Conservation (phyloP, 305 asterid genomes). For the Rubia peregrina region DNA sequence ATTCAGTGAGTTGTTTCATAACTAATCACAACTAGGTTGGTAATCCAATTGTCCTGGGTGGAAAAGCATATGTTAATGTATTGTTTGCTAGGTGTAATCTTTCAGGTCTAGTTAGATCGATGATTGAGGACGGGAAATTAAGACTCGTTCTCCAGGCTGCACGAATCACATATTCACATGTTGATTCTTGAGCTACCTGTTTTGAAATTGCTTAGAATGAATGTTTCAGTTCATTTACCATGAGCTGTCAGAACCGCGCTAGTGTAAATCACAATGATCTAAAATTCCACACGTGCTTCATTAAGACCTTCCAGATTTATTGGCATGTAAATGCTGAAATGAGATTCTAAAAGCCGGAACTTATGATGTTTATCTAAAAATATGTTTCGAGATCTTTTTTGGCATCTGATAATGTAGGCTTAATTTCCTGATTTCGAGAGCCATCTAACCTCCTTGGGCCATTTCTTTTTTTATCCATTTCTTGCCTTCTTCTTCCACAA, state of each 20-base stretch:
- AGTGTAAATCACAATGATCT: too few species aligned
- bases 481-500: background rate
- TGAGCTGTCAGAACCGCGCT: too few species aligned
- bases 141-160: too few species aligned
- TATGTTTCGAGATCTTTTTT: background rate
- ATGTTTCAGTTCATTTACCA: too few species aligned
- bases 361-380: background rate
- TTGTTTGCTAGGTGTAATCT: constrained; percentile 5
- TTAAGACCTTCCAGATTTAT: too few species aligned
- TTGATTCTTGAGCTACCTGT: too few species aligned
- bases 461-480: background rate
- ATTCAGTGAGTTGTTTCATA: constrained; percentile 9
- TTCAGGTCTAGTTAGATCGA: constrained; percentile 14
- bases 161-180: too few species aligned
- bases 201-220: too few species aligned
- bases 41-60: constrained; percentile 13
- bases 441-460: constrained; percentile 14
- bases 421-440: background rate
- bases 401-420: background rate
- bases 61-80: constrained; percentile 14
- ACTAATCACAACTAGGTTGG: constrained; percentile 6
- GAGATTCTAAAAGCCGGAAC: background rate
- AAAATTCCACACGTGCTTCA: too few species aligned
- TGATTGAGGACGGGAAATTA: constrained; percentile 14
- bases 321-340: background rate